Conservation (phyloP, 2,329 filamentous ascomycete genomes). For the Dactylellina sp. region DNA sequence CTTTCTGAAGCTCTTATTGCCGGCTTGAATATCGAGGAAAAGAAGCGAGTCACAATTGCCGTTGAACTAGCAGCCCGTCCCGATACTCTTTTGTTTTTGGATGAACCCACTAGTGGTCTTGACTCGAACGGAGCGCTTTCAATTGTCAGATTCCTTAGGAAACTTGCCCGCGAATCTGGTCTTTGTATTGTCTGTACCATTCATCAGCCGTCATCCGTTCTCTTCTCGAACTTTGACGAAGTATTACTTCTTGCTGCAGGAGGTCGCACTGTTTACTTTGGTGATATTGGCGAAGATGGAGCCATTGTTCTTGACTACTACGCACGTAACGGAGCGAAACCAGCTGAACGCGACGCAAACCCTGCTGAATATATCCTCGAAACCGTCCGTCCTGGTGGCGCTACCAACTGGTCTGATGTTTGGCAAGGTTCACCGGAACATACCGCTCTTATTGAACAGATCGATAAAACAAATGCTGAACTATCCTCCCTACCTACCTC, state of each 20-base stretch:
- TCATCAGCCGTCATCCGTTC: slow-evolving; percentile 76
- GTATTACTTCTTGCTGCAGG: slow-evolving; percentile 76
- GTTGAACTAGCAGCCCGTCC: slow-evolving; percentile 79
- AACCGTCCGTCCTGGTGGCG: slow-evolving; percentile 62
- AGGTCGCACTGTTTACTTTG: slow-evolving; percentile 80
- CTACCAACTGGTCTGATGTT: slow-evolving; percentile 77
- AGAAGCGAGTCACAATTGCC: slow-evolving; percentile 78
- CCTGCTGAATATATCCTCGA: slow-evolving; percentile 68
- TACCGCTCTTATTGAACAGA: slow-evolving; percentile 72
- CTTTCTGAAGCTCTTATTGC: slow-evolving; percentile 76
- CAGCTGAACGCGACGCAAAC: slow-evolving; percentile 61
- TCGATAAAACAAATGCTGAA: slow-evolving; percentile 72
- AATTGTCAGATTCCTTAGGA: slow-evolving; percentile 76
- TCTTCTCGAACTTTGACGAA: slow-evolving; percentile 80
- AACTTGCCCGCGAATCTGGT: slow-evolving; percentile 72
- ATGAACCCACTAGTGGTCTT: slow-evolving; percentile 78
- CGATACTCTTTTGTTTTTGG: slow-evolving; percentile 75
- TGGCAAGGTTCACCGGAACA: slow-evolving; percentile 76
- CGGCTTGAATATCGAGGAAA: slow-evolving; percentile 74
- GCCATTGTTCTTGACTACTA: slow-evolving; percentile 76
- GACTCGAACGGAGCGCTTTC: slow-evolving; percentile 77
- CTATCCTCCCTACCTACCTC: slow-evolving; percentile 65
- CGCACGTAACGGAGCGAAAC: slow-evolving; percentile 61
- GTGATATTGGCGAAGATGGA: slow-evolving; percentile 76
- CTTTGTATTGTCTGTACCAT: slow-evolving; percentile 81